Evolutionary conservation across 2,329 filamentous ascomycete species (phyloP), one percentile per base, ranked within the genome.

Genomic region (Fusarium anguioides): DNA sequence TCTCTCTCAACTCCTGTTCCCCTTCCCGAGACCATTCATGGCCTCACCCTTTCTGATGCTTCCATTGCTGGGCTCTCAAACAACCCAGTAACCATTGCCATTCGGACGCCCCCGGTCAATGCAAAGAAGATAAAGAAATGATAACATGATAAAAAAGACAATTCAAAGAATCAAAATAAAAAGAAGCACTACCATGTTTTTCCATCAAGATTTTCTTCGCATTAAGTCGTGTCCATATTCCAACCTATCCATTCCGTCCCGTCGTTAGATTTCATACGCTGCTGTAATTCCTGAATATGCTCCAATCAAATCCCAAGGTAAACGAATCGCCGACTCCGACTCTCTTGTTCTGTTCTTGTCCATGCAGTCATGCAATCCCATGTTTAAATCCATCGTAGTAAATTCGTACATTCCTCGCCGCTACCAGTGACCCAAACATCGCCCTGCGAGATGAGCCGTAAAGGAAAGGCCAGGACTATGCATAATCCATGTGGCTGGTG

Each of bases 71-170:
- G 29, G 29, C 18, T 42, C 31, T 36, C 44, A 59, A 53, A 51
- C 49, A 48, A 47, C 54, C 53, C 46, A 40, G 23, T 44, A 42
- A 56, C 50, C 56, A 46, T 42, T 64, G 35, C 27, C 27, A 39
- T 60, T 57, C 47, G 50, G 59, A 59, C 68, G 66, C 68, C 71
- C 48, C 64, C 72, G 60, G 49, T 36, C 60, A 47, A 69, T 66
- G 59, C 53, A 60, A 46, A 64, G 37, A 47, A 41, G 56, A 47
- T 42, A 40, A 56, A 54, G 20, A 46, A 68, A 58, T 40, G 46
- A 47, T 40, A 49, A 47, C 56, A 55, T 58, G 48, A 55, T 51
- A 67, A 73, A 70, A n/a, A 69, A 33, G 42, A 66, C 57, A 69
- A 70, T 47, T 26, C 47, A 47, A 50, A 45, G 66, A 72, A 72